Conservation (phyloP, 2,329 filamentous ascomycete genomes). For the Chrysosphaeria jannelii region DNA sequence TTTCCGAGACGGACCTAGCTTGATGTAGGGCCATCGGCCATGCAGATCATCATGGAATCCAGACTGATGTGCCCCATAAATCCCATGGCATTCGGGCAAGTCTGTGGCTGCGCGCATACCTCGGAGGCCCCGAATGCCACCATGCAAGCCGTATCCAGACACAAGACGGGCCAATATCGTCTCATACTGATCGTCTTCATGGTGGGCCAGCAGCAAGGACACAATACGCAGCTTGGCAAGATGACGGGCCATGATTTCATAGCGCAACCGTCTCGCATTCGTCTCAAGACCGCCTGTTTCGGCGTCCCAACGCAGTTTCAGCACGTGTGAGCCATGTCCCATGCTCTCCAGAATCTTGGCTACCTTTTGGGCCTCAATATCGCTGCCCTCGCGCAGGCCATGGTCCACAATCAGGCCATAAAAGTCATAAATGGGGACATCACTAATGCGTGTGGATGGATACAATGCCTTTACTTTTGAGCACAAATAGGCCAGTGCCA, state of each 20-base stretch:
- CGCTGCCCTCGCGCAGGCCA: slow-evolving; percentile 19
- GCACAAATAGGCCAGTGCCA: slow-evolving; percentile 64
- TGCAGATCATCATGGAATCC: slow-evolving; percentile 21
- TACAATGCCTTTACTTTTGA: not conserved
- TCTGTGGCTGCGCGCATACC: slow-evolving; percentile 33
- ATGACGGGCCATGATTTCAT: slow-evolving; percentile 32
- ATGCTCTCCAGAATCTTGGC: slow-evolving; percentile 9
- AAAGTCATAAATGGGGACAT: slow-evolving; percentile 14
- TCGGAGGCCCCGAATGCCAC: slow-evolving; percentile 33
- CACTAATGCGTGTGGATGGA: slow-evolving; percentile 12
- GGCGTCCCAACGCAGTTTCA: slow-evolving; percentile 11
- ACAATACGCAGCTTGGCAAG: slow-evolving; percentile 21
- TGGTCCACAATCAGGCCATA: slow-evolving; percentile 26
- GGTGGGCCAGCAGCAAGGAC: slow-evolving; percentile 53
- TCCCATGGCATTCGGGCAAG: slow-evolving; percentile 60
- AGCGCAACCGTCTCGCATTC: slow-evolving; percentile 42
- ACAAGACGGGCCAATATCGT: slow-evolving; percentile 57
- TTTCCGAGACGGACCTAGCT: slow-evolving; percentile 7
- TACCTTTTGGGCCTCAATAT: slow-evolving; percentile 20
- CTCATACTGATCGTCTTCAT: slow-evolving; percentile 74
- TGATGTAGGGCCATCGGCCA: slow-evolving; percentile 10
- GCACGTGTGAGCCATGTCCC: slow-evolving; percentile 7
- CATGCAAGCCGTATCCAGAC: slow-evolving; percentile 32
- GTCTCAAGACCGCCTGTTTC: slow-evolving; percentile 40
- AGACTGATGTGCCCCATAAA: slow-evolving; percentile 41